Percentiles rank a stretch among this genome's conserved stretches.
These are phyloP conservation scores for Colletotrichum noveboracense DNA, from an alignment of 2,329 filamentous ascomycete genomes.

Conservation along the genomic window DNA sequence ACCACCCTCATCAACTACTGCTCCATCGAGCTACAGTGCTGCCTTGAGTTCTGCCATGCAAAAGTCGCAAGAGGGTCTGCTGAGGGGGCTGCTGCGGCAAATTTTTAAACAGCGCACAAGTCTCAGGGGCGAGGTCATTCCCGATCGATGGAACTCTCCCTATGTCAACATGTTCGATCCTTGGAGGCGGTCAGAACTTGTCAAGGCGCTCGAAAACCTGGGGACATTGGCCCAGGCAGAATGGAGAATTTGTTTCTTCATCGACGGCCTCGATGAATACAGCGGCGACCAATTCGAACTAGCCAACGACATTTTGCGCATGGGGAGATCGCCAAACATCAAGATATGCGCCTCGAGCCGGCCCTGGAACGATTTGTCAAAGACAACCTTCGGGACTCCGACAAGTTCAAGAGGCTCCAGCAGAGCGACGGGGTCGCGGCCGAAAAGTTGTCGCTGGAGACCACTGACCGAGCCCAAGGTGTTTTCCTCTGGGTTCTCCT, in stretches of 20 bases:
- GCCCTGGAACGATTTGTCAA: not conserved
- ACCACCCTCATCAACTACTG: no score
- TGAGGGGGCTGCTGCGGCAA: not conserved
- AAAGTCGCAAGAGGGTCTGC: conserved; percentile 13
- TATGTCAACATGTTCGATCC: not conserved
- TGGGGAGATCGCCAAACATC: not conserved
- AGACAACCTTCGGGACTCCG: no score
- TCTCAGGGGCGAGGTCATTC: not conserved
- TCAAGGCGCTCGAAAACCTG: not conserved
- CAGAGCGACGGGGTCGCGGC: no score
- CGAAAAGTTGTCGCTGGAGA: not conserved
- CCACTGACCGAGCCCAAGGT: not conserved
- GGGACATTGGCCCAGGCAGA: not conserved
- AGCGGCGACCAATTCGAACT: not conserved
- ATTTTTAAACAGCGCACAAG: not conserved
- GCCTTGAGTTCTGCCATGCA: not conserved
- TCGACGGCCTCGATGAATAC: conserved; percentile 11
- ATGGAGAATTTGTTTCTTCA: not conserved
- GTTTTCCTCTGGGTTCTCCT: not conserved
- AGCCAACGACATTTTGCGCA: not conserved
- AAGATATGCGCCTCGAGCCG: not conserved
- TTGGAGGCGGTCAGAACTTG: not conserved
- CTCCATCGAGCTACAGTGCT: no score
- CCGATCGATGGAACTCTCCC: not conserved
- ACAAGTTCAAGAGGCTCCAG: no score